phyloP scores from a whole-genome alignment of 257 asterid species.

The Nicotiana paniculata region DNA sequence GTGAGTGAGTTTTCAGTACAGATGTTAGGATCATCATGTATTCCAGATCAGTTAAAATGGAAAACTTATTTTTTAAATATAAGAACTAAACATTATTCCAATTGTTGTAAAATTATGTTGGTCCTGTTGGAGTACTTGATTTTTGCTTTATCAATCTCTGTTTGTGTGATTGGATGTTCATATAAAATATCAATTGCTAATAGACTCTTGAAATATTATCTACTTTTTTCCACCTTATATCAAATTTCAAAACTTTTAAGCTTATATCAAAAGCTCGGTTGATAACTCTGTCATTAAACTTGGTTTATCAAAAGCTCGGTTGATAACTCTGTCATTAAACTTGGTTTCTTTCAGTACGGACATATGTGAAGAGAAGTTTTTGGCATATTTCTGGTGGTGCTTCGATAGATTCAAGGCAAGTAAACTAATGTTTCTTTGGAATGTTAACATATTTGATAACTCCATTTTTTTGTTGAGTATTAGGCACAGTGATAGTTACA shows the following conservation, averaged over 20 bases:
- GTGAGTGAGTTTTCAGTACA: slow-evolving; percentile 33
- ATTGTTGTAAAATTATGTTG: neutral
- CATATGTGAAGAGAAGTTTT: slow-evolving; percentile 76
- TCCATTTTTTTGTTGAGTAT: neutral
- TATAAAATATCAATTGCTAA: neutral
- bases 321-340: slow-evolving; percentile 4
- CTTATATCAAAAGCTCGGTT: neutral
- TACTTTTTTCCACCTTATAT: neutral
- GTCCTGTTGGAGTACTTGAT: neutral
- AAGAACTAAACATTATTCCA: neutral
- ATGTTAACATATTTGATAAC: neutral
- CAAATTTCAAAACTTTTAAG: neutral
- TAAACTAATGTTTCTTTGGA: slow-evolving; percentile 3
- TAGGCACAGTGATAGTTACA: neutral
- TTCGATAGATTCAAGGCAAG: slow-evolving; percentile 79
- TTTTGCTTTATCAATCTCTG: neutral
- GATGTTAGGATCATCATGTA: neutral
- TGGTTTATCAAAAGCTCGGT: neutral
- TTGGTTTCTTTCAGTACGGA: slow-evolving; percentile 44
- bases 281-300: slow-evolving; percentile 9
- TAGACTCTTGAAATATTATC: neutral
- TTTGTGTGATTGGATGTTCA: neutral
- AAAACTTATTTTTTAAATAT: neutral
- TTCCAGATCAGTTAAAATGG: neutral
- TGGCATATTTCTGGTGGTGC: slow-evolving; percentile 96